Evolutionary conservation across 805 yeast species (phyloP).

Genomic region (Teunomyces lycoperdinae): DNA sequence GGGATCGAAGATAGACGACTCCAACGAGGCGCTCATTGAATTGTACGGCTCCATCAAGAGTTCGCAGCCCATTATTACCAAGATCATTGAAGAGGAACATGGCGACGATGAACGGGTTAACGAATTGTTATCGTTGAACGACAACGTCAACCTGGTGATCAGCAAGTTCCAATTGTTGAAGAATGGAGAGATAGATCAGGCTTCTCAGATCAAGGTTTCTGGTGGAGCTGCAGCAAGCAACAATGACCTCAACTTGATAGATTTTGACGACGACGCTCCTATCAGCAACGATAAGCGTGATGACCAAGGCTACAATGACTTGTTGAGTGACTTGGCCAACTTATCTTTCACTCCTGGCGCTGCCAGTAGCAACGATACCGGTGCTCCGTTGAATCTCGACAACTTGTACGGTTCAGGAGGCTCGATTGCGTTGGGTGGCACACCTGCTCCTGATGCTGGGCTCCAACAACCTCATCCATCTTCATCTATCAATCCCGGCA

Average conservation of each 20-base stretch:
- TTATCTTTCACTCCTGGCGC: conserved; percentile 49
- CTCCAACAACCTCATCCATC: conserved; percentile 18
- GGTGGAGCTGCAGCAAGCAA: conserved; percentile 21
- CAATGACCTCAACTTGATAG: conserved; percentile 38
- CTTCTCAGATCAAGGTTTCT: conserved; percentile 35
- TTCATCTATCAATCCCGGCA: conserved; percentile 4
- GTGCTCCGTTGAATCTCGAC: conserved; percentile 25
- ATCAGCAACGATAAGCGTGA: conserved; percentile 28
- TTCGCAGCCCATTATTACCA: conserved; percentile 83
- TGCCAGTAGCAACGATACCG: conserved; percentile 8
- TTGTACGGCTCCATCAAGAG: conserved; percentile 74
- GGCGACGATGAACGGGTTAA: conserved; percentile 63
- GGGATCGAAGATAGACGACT: conserved; percentile 35
- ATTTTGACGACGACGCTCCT: conserved; percentile 43
- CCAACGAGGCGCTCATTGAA: conserved; percentile 76
- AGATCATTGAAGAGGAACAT: conserved; percentile 78
- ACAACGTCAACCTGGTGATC: conserved; percentile 66
- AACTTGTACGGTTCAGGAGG: conserved; percentile 55
- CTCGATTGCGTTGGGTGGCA: conserved; percentile 36
- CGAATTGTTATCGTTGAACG: conserved; percentile 68
- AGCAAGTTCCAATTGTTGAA: conserved; percentile 64
- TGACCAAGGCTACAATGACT: conserved; percentile 56
- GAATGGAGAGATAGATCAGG: conserved; percentile 51
- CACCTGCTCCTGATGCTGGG: conserved; percentile 5
- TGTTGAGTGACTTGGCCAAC: conserved; percentile 68